These are phyloP conservation scores for Strigomonas galati DNA, from an alignment of 208 protist genomes.

Conservation along the genomic window DNA sequence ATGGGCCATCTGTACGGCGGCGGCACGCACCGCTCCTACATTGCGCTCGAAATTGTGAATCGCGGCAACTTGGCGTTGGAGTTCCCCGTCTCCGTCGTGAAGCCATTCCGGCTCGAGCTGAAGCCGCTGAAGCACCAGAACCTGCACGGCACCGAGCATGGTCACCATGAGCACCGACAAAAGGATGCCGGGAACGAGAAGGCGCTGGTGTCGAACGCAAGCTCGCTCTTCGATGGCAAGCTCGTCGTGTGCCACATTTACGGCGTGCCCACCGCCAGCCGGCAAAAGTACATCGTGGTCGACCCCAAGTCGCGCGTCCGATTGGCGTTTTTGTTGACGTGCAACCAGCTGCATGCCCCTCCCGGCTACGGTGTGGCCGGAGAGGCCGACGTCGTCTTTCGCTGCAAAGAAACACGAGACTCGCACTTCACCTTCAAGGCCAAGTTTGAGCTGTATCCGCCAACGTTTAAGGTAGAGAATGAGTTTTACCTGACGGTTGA, in stretches of 20 bases:
- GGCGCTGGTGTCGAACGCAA: not conserved
- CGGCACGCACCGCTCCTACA: conserved; percentile 41
- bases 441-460: conserved; percentile 54
- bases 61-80: conserved; percentile 63
- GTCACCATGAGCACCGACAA: conserved; percentile 21
- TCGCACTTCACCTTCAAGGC: conserved; percentile 63
- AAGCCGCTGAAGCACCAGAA: conserved; percentile 10
- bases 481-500: conserved; percentile 19
- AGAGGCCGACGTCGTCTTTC: conserved; percentile 76
- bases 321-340: conserved; percentile 67
- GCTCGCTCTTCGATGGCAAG: conserved; percentile 48
- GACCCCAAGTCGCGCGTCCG: conserved; percentile 75
- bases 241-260: conserved; percentile 75
- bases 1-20: conserved; percentile 80
- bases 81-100: conserved; percentile 83
- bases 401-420: conserved; percentile 84
- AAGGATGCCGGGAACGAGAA: not conserved
- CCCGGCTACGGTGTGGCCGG: conserved; percentile 39
- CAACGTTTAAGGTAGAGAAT: conserved; percentile 57
- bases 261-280: conserved; percentile 41
- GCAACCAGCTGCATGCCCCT: conserved; percentile 34
- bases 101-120: conserved; percentile 77
- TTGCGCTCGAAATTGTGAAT: conserved; percentile 80
- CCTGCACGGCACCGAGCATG: conserved; percentile 10
- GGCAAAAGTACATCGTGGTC: conserved; percentile 73